Base-by-base conservation (phyloP, 805 yeast genomes). In the Lachancea kluyveri region DNA sequence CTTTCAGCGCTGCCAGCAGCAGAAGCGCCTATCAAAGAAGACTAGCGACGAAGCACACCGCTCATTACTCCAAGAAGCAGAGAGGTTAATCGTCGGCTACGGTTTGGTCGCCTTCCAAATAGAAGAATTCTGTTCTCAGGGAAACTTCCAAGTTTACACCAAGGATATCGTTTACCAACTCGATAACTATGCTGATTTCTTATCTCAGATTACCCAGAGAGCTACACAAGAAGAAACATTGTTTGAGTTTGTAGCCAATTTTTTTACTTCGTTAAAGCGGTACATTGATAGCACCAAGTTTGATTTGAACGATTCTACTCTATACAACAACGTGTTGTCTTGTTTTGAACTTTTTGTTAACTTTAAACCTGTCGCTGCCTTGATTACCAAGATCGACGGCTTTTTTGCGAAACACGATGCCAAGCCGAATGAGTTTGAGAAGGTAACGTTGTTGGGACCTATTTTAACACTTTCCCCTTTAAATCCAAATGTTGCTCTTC, bases 381-480 rank as follows among this genome's bases (percentile, higher is more conserved):
- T 66, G 1, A 68, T 86, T 40, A 67, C 85, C 2, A 62, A 72
- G 42, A 60, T 77, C 24, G 72, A 74, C 28, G 67, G 68, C 1
- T 79, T 80, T 50, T 57, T 59, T 46, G 65, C 72, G 6, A 61
- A 67, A 1, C 65, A 66, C 6, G 57, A 64, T 30, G 42, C 54
- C 9, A 59, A 69, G 8, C 74, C 80, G 1, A 57, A 68, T 11
- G 67, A 69, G 27, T 70, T 71, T 46, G 94, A 83, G 48, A 60
- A 61, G 10, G 63, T 65, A 15, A 74, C 95, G 0, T 56, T 84
- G 11, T 59, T 90, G 33, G 97, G 96, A 3, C 81, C 94, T 6
- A 64, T 86, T 18, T 68, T 85, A 33, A 65, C 78, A 36, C 58
- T 86, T 14, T 83, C 95, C 1, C 95, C 96, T 0, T 59, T 87